Base-by-base conservation (phyloP, 305 asterid species). In the Fraxinus greggii region DNA sequence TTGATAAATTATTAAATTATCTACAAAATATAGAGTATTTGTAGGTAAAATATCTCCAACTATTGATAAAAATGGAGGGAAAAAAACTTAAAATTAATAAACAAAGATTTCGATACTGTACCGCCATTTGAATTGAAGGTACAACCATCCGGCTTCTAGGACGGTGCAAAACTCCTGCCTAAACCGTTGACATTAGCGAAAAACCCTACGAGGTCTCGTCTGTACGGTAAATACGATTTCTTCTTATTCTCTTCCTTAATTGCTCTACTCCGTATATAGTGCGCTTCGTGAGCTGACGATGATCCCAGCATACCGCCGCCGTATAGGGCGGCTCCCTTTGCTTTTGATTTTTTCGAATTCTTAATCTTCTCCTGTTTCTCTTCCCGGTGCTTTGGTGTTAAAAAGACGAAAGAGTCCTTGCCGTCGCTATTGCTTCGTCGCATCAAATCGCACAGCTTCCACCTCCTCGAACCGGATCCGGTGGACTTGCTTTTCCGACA, bases 341-440 rank as follows among this genome's bases (percentile, higher is more conserved):
- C 88, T 63, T 90, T 90, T 7, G 73, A 76, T 36, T 75, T 80
- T 32, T 48, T 82, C 32, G 84, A 65, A 10, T 35, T 48, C 74
- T 79, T 77, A 6, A 74, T 78, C 73, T 85, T 76, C n/a, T 67
- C 74, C 72, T 78, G 54, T 3, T 88, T 84, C 5, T 81, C 86
- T 76, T 86, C 92, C 63, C 70, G 42, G 78, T 74, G 82, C 72
- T 84, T 92, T 36, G 93, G 93, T 2, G 94, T 88, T 23, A 92
- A 61, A 89, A 92, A 89, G 76, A 92, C 91, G 65, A 87, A 90
- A 75, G 87, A 88, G 38, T 89, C 94, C 90, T 92, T 91, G 45
- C 98, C 98, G 2, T 95, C 98, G 78, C 98, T 92, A 26, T 95
- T 93, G 88, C 97, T 91, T 83, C 99, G 92, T 56, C 94, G 89